Conservation (phyloP, 257 asterid genomes). For the Nicotiana noctiflora region DNA sequence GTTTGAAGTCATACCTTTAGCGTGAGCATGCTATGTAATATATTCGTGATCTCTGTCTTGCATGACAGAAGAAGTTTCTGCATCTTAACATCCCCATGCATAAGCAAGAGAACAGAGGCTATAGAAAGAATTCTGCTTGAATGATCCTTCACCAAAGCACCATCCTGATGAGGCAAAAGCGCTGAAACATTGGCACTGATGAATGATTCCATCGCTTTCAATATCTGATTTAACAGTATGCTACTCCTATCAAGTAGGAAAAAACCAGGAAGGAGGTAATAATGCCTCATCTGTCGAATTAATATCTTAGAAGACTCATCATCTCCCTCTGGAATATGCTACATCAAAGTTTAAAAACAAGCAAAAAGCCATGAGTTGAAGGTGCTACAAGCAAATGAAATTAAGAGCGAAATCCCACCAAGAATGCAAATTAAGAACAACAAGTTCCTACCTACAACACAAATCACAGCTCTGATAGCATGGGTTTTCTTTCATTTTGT, state of each 20-base stretch:
- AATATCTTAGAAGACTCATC: slow-evolving; percentile 19
- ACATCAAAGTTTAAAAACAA: slow-evolving; percentile 15
- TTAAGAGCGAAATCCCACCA: background rate
- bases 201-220: slow-evolving; percentile 46
- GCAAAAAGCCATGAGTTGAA: background rate
- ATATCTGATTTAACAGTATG: slow-evolving; percentile 34
- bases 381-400: background rate
- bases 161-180: slow-evolving; percentile 12
- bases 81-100: slow-evolving; percentile 53
- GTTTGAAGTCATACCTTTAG: slow-evolving; percentile 38
- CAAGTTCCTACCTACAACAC: background rate
- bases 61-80: slow-evolving; percentile 34
- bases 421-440: too few species aligned
- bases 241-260: slow-evolving; percentile 45
- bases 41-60: slow-evolving; percentile 27
- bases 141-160: slow-evolving; percentile 19
- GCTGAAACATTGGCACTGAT: slow-evolving; percentile 32
- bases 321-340: slow-evolving; percentile 33
- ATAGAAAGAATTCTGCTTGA: slow-evolving; percentile 27
- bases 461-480: background rate
- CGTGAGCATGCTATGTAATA: slow-evolving; percentile 28
- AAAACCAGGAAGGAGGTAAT: slow-evolving; percentile 60
- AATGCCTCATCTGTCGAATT: slow-evolving; percentile 32
- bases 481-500: background rate
- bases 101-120: slow-evolving; percentile 35